These are phyloP conservation scores for Gardenia jasminoides DNA, from an alignment of 257 asterid species.

Conservation along the genomic window DNA sequence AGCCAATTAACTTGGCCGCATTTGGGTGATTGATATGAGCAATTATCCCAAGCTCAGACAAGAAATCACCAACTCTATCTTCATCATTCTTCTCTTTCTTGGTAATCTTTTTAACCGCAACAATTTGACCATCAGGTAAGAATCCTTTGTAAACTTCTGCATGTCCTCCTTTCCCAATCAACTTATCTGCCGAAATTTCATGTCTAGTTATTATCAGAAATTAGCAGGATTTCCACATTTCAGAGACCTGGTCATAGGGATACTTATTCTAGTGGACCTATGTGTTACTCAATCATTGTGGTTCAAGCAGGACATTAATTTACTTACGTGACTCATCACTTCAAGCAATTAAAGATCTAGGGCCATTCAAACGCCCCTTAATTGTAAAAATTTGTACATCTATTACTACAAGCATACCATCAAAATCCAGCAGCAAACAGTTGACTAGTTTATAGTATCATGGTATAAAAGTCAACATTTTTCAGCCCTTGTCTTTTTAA, in stretches of 20 bases:
- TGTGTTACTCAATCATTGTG: not conserved
- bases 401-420: not conserved
- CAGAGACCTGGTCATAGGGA: not conserved
- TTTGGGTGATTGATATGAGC: conserved; percentile 89
- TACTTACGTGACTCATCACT: not conserved
- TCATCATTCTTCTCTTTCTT: conserved; percentile 65
- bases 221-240: conserved; percentile 5
- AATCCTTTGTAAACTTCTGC: conserved; percentile 89
- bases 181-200: conserved; percentile 44
- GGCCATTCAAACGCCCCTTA: not conserved
- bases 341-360: not conserved
- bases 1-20: conserved; percentile 77
- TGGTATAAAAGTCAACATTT: not conserved
- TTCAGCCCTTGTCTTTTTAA: not conserved
- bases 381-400: not conserved
- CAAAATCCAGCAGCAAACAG: conserved; percentile 3
- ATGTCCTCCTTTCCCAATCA: conserved; percentile 93
- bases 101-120: conserved; percentile 80
- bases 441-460: not conserved
- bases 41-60: conserved; percentile 86
- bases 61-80: conserved; percentile 78
- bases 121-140: conserved; percentile 70
- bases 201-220: conserved; percentile 21
- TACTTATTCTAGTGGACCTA: not conserved
- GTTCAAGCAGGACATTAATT: not conserved